These are phyloP conservation scores for Colletotrichum tropicicola DNA, from an alignment of 2,329 filamentous ascomycete species.

Conservation along the genomic window DNA sequence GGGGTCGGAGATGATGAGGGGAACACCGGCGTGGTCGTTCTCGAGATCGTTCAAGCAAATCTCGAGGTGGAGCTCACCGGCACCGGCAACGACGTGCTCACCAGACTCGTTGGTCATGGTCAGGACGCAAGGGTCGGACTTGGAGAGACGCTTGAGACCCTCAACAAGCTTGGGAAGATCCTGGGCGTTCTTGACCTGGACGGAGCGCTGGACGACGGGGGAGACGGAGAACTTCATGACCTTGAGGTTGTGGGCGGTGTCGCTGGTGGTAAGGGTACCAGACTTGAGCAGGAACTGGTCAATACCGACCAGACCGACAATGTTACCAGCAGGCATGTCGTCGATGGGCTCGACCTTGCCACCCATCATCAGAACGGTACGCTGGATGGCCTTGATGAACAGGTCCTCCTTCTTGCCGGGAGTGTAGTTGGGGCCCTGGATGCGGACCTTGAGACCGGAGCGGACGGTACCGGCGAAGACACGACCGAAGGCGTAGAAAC, in stretches of 20 bases:
- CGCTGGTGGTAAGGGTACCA: slow-evolving; percentile 96
- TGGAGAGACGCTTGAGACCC: slow-evolving; percentile 99
- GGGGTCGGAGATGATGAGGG: slow-evolving; percentile 96
- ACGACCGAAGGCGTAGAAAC: slow-evolving; percentile 99
- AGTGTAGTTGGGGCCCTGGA: slow-evolving; percentile 98
- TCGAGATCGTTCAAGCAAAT: slow-evolving; percentile 99
- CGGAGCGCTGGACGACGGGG: slow-evolving; percentile 96
- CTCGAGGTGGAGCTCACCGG: slow-evolving; percentile 98
- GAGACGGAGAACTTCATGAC: slow-evolving; percentile 99
- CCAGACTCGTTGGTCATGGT: slow-evolving; percentile 89
- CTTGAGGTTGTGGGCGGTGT: slow-evolving; percentile 99
- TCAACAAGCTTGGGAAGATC: slow-evolving; percentile 99
- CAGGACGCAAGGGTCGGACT: slow-evolving; percentile 98
- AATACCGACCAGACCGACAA: slow-evolving; percentile 98
- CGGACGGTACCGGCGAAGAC: slow-evolving; percentile 98
- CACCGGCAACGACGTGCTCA: slow-evolving; percentile 99
- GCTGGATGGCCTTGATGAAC: slow-evolving; percentile 99
- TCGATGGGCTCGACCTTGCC: slow-evolving; percentile 99
- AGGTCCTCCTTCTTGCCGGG: slow-evolving; percentile 99
- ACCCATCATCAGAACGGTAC: slow-evolving; percentile 99
- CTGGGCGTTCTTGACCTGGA: slow-evolving; percentile 99
- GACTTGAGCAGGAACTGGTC: slow-evolving; percentile 99
- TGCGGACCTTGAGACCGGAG: slow-evolving; percentile 99
- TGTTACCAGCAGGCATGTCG: slow-evolving; percentile 99
- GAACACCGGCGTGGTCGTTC: slow-evolving; percentile 98